Base-by-base conservation (phyloP, 2,329 filamentous ascomycete species). In the Pseudocercospora crystallina region DNA sequence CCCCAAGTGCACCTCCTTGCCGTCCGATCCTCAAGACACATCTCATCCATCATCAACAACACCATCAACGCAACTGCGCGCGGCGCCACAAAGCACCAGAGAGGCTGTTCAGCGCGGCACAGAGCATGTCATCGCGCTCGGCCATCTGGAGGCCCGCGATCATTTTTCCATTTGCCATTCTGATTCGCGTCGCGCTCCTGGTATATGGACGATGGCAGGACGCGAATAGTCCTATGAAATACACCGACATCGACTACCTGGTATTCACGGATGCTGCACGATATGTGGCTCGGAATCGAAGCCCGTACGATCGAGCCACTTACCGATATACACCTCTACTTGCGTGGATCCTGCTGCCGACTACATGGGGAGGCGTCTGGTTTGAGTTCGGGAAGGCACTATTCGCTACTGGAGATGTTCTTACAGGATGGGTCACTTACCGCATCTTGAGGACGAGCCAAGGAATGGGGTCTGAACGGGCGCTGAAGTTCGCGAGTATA, bases 161-260 rank as follows among this genome's bases (percentile, higher is more conserved):
- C 26, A 71, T 77, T 43, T 74, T 78, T 60, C 62, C 70, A 29
- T 56, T 70, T 20, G 71, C 76, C 9, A 74, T 84, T 47, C 63
- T 84, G 41, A 80, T 99, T 17, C 89, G 94, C 54, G 67, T 82
- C 5, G 69, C 76, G 30, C 84, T 99, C 57, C 81, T 97, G 43
- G 68, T 95, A 64, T 97, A 97, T 70, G 92, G 94, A 51, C 81
- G 90, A 54, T 91, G 89, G 78, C 94, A 99, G 75, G 94, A 99
- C 73, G 86, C 89, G 53, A 80, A 91, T 73, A 95, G 90, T 7
- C 85, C 92, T 11, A 75, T 99, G 66, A 97, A 97, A 74, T 99
- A 97, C 76, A 99, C 94, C 44, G 94, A 99, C 73, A 96, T 99
- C 64, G 94, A 99, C 78, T 99, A 99, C 73, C 84, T 90, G 59